Conservation (phyloP, 148 eudicot species). For the Chenopodium berlandieri region DNA sequence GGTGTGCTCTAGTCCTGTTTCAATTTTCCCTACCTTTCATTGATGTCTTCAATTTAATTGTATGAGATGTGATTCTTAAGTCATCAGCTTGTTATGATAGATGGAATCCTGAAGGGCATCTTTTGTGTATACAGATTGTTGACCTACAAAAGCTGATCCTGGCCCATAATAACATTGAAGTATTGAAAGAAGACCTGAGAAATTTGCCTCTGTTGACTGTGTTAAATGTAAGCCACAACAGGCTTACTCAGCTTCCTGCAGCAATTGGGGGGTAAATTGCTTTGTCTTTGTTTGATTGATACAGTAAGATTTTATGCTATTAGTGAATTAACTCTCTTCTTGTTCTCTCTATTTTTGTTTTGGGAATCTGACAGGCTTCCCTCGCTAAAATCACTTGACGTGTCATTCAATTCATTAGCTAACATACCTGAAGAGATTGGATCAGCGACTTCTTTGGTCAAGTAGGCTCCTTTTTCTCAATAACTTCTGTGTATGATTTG, state of each 20-base stretch:
- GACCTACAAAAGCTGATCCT: slow-evolving; percentile 94
- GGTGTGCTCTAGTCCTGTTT: slow-evolving; percentile 40
- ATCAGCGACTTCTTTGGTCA: slow-evolving; percentile 75
- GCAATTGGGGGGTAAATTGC: slow-evolving; percentile 88
- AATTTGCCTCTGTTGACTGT: slow-evolving; percentile 65
- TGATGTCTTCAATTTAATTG: background rate
- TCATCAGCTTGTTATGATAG: slow-evolving; percentile 5
- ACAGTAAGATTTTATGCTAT: slow-evolving; percentile 4
- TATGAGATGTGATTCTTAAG: background rate
- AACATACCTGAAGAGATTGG: slow-evolving; percentile 83
- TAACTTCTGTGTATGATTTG: background rate
- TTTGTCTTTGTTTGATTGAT: slow-evolving; percentile 3
- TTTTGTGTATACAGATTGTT: slow-evolving; percentile 57
- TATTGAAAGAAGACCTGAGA: slow-evolving; percentile 68
- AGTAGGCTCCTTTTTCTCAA: slow-evolving; percentile 46
- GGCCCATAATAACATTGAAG: slow-evolving; percentile 88
- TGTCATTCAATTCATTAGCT: slow-evolving; percentile 58
- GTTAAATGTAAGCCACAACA: slow-evolving; percentile 89
- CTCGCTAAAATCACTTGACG: slow-evolving; percentile 72
- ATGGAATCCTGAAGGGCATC: slow-evolving; percentile 2
- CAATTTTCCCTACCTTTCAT: slow-evolving; percentile 12
- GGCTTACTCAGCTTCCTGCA: slow-evolving; percentile 77
- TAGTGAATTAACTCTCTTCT: slow-evolving; percentile 13
- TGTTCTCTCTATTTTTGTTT: slow-evolving; percentile 6
- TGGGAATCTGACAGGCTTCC: slow-evolving; percentile 54